phyloP scores from a whole-genome alignment of 2,329 filamentous ascomycete species.

The Diaporthe sp. region DNA sequence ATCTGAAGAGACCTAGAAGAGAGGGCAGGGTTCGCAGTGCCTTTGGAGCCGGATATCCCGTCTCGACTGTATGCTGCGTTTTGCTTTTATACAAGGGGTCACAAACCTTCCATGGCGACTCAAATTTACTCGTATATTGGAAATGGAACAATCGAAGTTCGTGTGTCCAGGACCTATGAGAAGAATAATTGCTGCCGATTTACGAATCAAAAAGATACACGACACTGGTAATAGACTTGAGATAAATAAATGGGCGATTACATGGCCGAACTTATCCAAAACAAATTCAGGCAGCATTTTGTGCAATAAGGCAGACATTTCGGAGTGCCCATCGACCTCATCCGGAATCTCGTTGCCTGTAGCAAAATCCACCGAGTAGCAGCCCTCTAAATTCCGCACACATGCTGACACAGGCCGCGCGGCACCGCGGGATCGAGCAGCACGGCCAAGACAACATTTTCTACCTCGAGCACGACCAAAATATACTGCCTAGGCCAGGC shows the following conservation, averaged over 20 bases:
- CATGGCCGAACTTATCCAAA: neutral
- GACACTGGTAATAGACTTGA: neutral
- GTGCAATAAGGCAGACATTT: neutral
- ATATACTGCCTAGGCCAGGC: conserved; percentile 22
- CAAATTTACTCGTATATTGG: neutral
- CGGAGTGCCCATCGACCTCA: neutral
- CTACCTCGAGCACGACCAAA: neutral
- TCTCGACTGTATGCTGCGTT: neutral
- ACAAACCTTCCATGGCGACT: conserved; percentile 11
- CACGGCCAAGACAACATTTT: conserved; percentile 9
- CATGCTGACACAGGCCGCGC: conserved; percentile 17
- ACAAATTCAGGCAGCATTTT: neutral
- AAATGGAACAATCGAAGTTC: neutral
- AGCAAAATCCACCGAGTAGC: neutral
- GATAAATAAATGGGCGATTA: neutral
- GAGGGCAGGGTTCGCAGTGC: neutral
- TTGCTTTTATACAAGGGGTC: neutral
- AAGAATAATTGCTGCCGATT: neutral
- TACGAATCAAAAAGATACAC: neutral
- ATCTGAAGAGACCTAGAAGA: neutral
- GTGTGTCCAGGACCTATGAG: no score
- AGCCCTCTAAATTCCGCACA: neutral
- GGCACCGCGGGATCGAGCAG: neutral
- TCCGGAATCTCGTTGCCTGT: conserved; percentile 16
- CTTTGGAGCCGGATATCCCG: neutral